Percentiles rank a stretch among this genome's conserved stretches.
Evolutionary conservation across 805 yeast genomes (phyloP).

Genomic region (Vanderwaltozyma tropicalis): DNA sequence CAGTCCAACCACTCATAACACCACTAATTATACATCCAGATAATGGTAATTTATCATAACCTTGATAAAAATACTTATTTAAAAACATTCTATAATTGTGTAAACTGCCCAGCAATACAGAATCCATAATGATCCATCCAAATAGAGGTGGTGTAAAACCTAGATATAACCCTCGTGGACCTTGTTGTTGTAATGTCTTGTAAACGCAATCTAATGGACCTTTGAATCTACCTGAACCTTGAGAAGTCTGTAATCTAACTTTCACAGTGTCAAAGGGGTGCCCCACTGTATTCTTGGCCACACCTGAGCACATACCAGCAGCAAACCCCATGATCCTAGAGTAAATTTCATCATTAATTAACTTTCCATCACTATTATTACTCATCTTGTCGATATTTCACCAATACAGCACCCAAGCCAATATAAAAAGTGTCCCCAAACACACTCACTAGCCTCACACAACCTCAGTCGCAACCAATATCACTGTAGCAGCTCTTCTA

Average conservation of each 20-base stretch:
- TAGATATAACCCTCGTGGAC: constrained; percentile 67
- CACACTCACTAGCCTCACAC: no score
- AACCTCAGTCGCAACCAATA: no score
- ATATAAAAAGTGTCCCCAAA: no score
- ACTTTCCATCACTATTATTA: background rate
- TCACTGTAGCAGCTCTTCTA: no score
- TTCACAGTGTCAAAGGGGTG: constrained; percentile 95
- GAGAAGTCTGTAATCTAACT: constrained; percentile 82
- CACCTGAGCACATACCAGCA: constrained; percentile 83
- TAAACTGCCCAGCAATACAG: constrained; percentile 79
- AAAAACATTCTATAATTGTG: constrained; percentile 64
- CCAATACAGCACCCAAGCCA: no score
- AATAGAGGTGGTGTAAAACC: constrained; percentile 90
- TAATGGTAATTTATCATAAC: constrained; percentile 57
- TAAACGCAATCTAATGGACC: constrained; percentile 39
- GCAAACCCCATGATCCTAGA: constrained; percentile 53
- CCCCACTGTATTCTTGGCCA: constrained; percentile 78
- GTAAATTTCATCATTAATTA: constrained; percentile 16
- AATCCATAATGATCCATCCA: constrained; percentile 93
- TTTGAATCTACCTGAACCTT: constrained; percentile 66
- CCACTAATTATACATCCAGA: constrained; percentile 72
- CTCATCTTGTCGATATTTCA: no score
- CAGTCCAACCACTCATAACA: constrained; percentile 75
- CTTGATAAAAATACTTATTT: constrained; percentile 50
- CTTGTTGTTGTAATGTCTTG: constrained; percentile 42